These are phyloP conservation scores for Anthostomella pinea DNA, from an alignment of 2,329 filamentous ascomycete species.

Conservation along the genomic window DNA sequence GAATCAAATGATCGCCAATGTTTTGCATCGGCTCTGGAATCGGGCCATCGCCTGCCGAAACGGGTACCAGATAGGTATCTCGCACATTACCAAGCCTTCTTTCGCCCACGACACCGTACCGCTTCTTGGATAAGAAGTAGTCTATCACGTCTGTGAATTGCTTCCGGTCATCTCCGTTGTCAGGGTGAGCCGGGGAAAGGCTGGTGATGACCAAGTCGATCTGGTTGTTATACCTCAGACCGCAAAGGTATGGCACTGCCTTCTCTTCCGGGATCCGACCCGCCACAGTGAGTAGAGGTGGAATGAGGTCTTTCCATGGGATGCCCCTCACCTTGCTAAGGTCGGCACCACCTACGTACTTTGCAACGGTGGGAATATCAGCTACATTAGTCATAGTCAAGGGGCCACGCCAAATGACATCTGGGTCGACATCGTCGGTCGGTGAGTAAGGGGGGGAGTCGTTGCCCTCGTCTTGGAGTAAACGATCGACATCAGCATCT, in stretches of 20 bases:
- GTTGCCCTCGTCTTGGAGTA: conserved; percentile 79
- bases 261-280: conserved; percentile 79
- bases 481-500: conserved; percentile 85
- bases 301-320: conserved; percentile 74
- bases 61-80: conserved; percentile 87
- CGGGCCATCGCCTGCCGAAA: conserved; percentile 66
- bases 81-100: conserved; percentile 72
- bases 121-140: conserved; percentile 78
- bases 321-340: conserved; percentile 50
- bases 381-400: conserved; percentile 75
- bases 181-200: conserved; percentile 54
- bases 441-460: conserved; percentile 82
- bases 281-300: conserved; percentile 65
- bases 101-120: conserved; percentile 85
- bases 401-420: conserved; percentile 74
- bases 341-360: conserved; percentile 81
- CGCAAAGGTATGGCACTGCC: conserved; percentile 88
- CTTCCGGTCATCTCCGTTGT: conserved; percentile 56
- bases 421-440: conserved; percentile 68
- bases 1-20: conserved; percentile 79
- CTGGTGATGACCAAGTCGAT: conserved; percentile 83
- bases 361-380: conserved; percentile 72
- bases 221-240: conserved; percentile 74
- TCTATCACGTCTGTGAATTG: conserved; percentile 77
- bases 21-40: conserved; percentile 87